phyloP scores from a whole-genome alignment of 306 rosid genomes.

The Fragaria vesca region DNA sequence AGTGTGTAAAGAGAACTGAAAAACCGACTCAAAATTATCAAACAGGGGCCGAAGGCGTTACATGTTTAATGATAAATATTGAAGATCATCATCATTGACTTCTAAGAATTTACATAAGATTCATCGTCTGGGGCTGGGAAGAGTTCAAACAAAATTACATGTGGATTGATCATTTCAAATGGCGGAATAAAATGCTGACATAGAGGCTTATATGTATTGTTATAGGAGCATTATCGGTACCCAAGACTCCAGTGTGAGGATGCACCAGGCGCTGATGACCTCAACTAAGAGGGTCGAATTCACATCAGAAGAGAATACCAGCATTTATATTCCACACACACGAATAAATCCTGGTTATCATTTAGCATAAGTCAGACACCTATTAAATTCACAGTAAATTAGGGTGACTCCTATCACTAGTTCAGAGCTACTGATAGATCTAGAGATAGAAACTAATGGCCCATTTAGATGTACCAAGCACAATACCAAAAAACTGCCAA shows the following conservation, averaged over 20 bases:
- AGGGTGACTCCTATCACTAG: not conserved
- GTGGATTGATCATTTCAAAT: not conserved
- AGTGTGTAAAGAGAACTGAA: not conserved
- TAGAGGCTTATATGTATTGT: not conserved
- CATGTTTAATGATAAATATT: not conserved
- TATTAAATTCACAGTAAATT: not conserved
- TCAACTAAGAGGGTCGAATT: not conserved
- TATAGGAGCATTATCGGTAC: not conserved
- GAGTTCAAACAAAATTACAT: not conserved
- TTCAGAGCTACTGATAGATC: not conserved
- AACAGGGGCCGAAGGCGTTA: not conserved
- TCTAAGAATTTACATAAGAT: not conserved
- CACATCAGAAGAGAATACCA: conserved; percentile 5
- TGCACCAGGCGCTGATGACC: not conserved
- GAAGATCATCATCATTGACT: not conserved
- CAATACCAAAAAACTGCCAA: not conserved
- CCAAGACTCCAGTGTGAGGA: not conserved
- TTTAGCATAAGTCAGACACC: not conserved
- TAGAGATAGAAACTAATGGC: not conserved
- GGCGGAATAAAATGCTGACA: not conserved
- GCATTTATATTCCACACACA: not conserved
- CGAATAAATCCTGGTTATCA: not conserved
- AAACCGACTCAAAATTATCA: not conserved
- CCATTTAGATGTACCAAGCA: not conserved
- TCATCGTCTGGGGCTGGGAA: not conserved